Evolutionary conservation across 495 filamentous ascomycete species (phyloP).

Genomic region (Extremus antarcticus): DNA sequence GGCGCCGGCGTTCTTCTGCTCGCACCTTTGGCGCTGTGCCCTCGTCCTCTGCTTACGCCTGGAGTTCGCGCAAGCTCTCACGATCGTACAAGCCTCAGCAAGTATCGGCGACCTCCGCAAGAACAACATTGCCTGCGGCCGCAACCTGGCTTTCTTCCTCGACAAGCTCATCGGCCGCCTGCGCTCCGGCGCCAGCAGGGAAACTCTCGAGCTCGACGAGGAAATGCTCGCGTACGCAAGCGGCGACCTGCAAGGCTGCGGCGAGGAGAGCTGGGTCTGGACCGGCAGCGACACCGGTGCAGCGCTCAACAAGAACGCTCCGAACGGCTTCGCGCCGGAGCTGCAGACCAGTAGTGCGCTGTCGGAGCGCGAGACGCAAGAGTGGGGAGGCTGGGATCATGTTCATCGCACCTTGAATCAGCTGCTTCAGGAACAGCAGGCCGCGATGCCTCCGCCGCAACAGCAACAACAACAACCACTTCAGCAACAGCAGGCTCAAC

Average conservation of each 20-base stretch:
- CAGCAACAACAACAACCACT: conserved; percentile 5
- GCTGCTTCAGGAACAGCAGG: conserved; percentile 34
- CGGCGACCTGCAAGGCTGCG: conserved; percentile 77
- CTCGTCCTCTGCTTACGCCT: conserved; percentile 67
- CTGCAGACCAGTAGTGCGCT: conserved; percentile 27
- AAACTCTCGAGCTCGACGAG: conserved; percentile 63
- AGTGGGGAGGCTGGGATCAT: conserved; percentile 45
- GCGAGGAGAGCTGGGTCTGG: conserved; percentile 82
- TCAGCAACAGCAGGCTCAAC: conserved; percentile 1
- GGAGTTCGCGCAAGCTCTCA: conserved; percentile 58
- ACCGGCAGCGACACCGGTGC: conserved; percentile 50
- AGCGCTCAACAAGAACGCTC: conserved; percentile 24
- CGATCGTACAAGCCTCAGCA: conserved; percentile 59
- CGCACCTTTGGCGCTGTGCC: conserved; percentile 82
- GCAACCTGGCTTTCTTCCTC: conserved; percentile 76
- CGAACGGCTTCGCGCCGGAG: conserved; percentile 10
- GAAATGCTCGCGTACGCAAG: conserved; percentile 84
- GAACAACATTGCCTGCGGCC: conserved; percentile 68
- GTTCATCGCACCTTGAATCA: conserved; percentile 41
- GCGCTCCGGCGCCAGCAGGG: conserved; percentile 36
- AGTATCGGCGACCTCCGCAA: conserved; percentile 58
- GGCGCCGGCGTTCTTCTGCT: conserved; percentile 58
- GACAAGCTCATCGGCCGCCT: conserved; percentile 47
- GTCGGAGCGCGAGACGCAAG: conserved; percentile 37
- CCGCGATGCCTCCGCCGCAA: neutral